These are phyloP conservation scores for Ophiostoma pallidulum DNA, from an alignment of 2,329 filamentous ascomycete genomes.

Conservation along the genomic window DNA sequence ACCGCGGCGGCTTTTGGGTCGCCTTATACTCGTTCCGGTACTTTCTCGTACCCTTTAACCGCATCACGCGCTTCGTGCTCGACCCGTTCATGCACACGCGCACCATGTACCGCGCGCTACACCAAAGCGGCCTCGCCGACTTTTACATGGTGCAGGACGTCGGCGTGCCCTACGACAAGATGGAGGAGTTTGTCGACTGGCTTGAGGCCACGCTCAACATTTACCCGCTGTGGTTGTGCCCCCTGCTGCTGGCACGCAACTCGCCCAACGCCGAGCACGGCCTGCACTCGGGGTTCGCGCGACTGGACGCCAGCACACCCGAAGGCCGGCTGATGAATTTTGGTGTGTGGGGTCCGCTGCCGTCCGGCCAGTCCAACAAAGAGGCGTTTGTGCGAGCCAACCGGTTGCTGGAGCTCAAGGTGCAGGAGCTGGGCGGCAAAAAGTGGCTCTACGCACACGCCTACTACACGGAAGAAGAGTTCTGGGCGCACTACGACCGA, in stretches of 20 bases:
- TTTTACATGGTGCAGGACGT: conserved; percentile 58
- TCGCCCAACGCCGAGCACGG: conserved; percentile 33
- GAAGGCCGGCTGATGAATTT: conserved; percentile 46
- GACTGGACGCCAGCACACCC: conserved; percentile 19
- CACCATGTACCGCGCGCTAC: conserved; percentile 56
- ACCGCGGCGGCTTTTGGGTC: conserved; percentile 61
- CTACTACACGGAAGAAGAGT: conserved; percentile 58
- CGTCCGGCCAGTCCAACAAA: conserved; percentile 27
- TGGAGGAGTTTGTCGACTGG: conserved; percentile 38
- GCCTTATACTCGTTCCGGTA: conserved; percentile 54
- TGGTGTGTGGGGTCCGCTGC: conserved; percentile 49
- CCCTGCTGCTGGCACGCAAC: conserved; percentile 35
- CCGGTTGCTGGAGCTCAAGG: conserved; percentile 48
- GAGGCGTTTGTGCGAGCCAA: conserved; percentile 45
- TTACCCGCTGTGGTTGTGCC: conserved; percentile 50
- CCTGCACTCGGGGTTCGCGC: conserved; percentile 37
- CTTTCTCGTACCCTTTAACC: conserved; percentile 50
- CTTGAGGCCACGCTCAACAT: conserved; percentile 36
- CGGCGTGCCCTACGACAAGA: conserved; percentile 36
- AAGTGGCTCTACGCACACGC: conserved; percentile 64
- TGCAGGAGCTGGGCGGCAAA: conserved; percentile 51
- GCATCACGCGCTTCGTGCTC: conserved; percentile 49
- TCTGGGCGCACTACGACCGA: conserved; percentile 56
- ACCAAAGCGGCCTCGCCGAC: conserved; percentile 50
- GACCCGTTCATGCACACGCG: conserved; percentile 55